Evolutionary conservation across 2,329 filamentous ascomycete genomes (phyloP).

Genomic region (Pyrenochaeta sp.): DNA sequence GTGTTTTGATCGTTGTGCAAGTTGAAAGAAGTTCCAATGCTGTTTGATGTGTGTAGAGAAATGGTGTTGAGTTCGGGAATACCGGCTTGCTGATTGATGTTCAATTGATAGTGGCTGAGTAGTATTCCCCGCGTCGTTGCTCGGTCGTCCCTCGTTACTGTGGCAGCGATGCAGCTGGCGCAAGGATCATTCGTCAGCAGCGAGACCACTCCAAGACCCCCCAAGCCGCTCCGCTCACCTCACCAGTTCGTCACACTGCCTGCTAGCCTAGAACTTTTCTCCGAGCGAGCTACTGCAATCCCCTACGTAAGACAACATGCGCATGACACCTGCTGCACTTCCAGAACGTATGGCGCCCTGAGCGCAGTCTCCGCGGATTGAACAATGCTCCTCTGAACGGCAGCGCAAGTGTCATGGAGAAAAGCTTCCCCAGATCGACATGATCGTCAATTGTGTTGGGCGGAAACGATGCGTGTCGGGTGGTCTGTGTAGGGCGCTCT

Average conservation of each 20-base stretch:
- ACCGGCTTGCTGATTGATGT: background rate
- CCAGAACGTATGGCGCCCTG: constrained; percentile 3
- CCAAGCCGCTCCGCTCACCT: background rate
- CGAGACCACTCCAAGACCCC: constrained; percentile 8
- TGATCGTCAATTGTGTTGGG: constrained; percentile 22
- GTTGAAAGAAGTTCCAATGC: background rate
- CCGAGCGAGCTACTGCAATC: constrained; percentile 8
- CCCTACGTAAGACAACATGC: constrained; percentile 11
- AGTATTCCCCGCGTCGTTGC: constrained; percentile 10
- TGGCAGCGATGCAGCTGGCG: constrained; percentile 14
- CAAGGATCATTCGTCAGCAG: constrained; percentile 14
- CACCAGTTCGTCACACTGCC: background rate
- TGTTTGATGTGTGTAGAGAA: background rate
- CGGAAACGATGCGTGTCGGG: background rate
- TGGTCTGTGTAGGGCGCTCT: constrained; percentile 1
- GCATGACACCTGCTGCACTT: constrained; percentile 13
- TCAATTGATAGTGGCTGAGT: background rate
- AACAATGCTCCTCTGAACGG: background rate
- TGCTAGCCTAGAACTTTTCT: background rate
- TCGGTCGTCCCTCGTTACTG: constrained; percentile 23
- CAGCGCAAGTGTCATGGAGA: constrained; percentile 5
- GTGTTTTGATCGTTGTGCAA: constrained; percentile 3
- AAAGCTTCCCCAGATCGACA: constrained; percentile 14
- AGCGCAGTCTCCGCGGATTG: constrained; percentile 4
- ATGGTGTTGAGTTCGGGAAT: background rate